These are phyloP conservation scores for Penicillium polonicum DNA, from an alignment of 2,329 filamentous ascomycete species.

Conservation along the genomic window DNA sequence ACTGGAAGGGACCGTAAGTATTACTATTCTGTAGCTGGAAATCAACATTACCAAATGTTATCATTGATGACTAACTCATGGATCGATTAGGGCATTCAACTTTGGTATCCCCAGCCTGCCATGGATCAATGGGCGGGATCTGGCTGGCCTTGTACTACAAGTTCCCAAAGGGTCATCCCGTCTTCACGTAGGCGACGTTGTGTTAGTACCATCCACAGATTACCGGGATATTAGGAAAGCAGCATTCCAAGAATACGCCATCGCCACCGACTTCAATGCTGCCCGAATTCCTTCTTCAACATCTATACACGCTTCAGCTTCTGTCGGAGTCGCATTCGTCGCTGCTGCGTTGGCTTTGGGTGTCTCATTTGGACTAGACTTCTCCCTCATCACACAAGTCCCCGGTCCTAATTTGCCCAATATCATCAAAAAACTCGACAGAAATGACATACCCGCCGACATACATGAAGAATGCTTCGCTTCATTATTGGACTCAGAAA, in stretches of 20 bases:
- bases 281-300: conserved; percentile 59
- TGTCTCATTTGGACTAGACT: conserved; percentile 68
- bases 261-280: conserved; percentile 64
- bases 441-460: conserved; percentile 57
- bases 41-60: background rate
- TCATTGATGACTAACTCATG: background rate
- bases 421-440: conserved; percentile 50
- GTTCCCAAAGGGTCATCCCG: conserved; percentile 46
- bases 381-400: conserved; percentile 42
- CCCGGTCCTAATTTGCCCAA: conserved; percentile 60
- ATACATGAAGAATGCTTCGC: conserved; percentile 63
- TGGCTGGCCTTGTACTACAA: conserved; percentile 63
- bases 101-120: conserved; percentile 68
- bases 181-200: conserved; percentile 57
- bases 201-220: conserved; percentile 69
- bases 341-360: conserved; percentile 66
- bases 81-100: conserved; percentile 59
- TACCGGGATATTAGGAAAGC: conserved; percentile 71
- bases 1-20: conserved; percentile 70
- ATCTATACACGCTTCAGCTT: conserved; percentile 57
- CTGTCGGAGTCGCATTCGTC: conserved; percentile 69
- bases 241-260: conserved; percentile 68
- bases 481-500: conserved; percentile 53
- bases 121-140: conserved; percentile 67
- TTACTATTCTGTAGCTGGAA: background rate